phyloP scores from a whole-genome alignment of 1,139 yeast species.

The Geotrichum reessii region DNA sequence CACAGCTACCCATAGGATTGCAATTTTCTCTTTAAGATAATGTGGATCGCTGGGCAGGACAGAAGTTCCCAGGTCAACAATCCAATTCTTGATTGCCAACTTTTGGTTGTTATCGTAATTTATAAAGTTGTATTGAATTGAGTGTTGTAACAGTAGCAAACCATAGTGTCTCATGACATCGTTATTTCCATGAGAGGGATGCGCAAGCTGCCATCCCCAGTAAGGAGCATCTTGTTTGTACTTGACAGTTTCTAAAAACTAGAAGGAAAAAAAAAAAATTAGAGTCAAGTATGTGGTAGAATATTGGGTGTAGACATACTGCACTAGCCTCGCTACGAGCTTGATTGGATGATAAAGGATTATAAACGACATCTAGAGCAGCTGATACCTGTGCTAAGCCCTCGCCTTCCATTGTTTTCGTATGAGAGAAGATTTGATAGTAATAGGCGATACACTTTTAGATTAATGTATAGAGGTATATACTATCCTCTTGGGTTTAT shows the following conservation, averaged over 20 bases:
- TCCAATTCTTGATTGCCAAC: constrained; percentile 73
- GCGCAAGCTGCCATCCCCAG: constrained; percentile 88
- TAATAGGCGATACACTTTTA: neutral
- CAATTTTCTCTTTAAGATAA: constrained; percentile 81
- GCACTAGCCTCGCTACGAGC: constrained; percentile 38
- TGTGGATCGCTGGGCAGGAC: constrained; percentile 70
- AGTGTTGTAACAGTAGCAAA: constrained; percentile 65
- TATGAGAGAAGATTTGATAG: neutral
- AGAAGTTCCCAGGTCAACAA: constrained; percentile 65
- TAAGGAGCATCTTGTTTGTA: constrained; percentile 75
- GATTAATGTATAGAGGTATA: neutral
- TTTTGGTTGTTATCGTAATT: constrained; percentile 59
- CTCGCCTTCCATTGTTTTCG: constrained; percentile 27
- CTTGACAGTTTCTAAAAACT: constrained; percentile 70
- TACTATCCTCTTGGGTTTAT: neutral
- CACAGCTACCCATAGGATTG: constrained; percentile 84
- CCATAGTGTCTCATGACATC: constrained; percentile 87
- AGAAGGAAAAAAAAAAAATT: constrained; percentile 30
- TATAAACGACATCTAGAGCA: constrained; percentile 76
- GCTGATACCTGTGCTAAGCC: constrained; percentile 45
- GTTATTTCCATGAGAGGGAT: constrained; percentile 54
- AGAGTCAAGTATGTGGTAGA: neutral
- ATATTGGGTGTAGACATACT: constrained; percentile 20
- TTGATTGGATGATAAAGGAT: constrained; percentile 59
- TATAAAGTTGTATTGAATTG: constrained; percentile 55